Conservation (phyloP, 2,329 filamentous ascomycete genomes). For the Cryphonectria nitschkei region DNA sequence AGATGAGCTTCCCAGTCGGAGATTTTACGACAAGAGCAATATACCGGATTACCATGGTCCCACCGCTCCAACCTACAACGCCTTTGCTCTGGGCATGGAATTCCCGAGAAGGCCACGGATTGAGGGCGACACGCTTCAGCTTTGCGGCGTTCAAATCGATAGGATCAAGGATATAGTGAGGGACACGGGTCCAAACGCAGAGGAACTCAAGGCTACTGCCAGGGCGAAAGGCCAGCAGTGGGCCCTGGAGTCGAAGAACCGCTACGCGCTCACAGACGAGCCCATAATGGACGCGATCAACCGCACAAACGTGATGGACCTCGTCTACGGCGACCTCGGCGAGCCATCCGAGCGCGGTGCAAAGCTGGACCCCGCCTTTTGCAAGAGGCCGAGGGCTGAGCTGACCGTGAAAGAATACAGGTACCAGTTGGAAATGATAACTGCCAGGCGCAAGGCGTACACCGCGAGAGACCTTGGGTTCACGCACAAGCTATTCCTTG, state of each 20-base stretch:
- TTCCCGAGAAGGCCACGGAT: background rate
- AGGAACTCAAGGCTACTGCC: background rate
- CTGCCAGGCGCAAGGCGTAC: background rate
- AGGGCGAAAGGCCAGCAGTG: background rate
- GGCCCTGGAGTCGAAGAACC: background rate
- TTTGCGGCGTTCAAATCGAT: background rate
- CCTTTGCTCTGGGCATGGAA: background rate
- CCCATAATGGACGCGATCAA: background rate
- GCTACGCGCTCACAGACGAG: background rate
- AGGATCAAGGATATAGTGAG: background rate
- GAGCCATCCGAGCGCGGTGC: background rate
- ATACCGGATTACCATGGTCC: background rate
- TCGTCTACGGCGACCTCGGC: background rate
- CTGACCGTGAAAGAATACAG: background rate
- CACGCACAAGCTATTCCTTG: background rate
- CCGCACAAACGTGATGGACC: background rate
- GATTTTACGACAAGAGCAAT: background rate
- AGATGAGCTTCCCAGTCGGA: background rate
- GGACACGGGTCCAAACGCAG: background rate
- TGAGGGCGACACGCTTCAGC: background rate
- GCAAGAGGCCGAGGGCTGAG: constrained; percentile 1
- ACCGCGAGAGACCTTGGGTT: background rate
- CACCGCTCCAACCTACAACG: background rate
- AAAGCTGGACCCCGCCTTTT: constrained; percentile 7
- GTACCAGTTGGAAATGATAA: background rate